Percentiles rank a stretch among this genome's conserved stretches.
phyloP scores from a whole-genome alignment of 108 stramenopile genomes.

The Aurantiochytrium sp. region DNA sequence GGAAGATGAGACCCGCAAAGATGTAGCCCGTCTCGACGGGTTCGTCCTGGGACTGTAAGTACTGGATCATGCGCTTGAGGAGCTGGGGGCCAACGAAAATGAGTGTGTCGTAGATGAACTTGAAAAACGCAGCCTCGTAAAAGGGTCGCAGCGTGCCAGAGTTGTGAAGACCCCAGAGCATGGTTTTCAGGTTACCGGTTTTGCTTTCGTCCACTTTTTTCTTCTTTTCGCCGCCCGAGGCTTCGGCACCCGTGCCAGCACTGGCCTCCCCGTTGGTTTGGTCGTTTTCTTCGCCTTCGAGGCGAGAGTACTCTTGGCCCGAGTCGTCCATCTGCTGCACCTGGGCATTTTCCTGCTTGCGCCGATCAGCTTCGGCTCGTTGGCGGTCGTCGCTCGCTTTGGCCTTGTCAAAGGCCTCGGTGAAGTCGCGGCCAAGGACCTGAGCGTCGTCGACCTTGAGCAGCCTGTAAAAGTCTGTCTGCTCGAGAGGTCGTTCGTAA shows the following conservation, averaged over 20 bases:
- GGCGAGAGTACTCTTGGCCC: neutral
- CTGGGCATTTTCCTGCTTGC: neutral
- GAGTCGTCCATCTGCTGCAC: neutral
- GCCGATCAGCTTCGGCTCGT: neutral
- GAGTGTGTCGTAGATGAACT: slow-evolving; percentile 69
- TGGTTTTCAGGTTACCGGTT: neutral
- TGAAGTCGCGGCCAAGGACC: neutral
- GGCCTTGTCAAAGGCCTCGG: neutral
- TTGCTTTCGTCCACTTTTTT: neutral
- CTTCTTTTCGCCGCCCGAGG: neutral
- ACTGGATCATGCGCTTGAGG: slow-evolving; percentile 63
- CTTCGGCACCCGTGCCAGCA: neutral
- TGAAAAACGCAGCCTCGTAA: slow-evolving; percentile 38
- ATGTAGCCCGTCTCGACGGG: neutral
- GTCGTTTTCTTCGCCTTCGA: neutral
- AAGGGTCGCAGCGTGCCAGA: neutral
- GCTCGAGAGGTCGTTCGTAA: neutral
- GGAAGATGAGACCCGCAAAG: neutral
- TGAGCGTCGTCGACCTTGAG: neutral
- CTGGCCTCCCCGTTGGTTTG: neutral
- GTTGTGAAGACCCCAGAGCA: neutral
- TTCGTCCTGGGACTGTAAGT: slow-evolving; percentile 29
- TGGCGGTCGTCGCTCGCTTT: neutral
- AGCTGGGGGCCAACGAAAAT: slow-evolving; percentile 79
- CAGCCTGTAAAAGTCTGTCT: neutral